Conservation (phyloP, 2,329 filamentous ascomycete genomes). For the Clarireedia monteithiana region DNA sequence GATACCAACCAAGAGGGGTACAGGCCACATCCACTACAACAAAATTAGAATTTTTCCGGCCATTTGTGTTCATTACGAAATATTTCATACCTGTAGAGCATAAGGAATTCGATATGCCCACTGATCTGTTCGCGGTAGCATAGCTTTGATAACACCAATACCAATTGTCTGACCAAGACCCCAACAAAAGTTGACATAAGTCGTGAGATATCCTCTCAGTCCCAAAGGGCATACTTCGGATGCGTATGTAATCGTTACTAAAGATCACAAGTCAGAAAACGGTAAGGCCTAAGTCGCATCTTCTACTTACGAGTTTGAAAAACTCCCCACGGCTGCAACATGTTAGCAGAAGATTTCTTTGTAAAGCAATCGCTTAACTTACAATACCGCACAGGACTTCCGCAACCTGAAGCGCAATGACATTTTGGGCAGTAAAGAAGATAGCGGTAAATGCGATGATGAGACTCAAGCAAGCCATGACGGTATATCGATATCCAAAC, state of each 20-base stretch:
- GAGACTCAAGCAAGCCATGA: constrained; percentile 19
- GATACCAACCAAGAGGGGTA: constrained; percentile 40
- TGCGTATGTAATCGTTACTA: constrained; percentile 22
- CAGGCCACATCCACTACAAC: constrained; percentile 24
- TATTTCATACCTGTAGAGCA: constrained; percentile 32
- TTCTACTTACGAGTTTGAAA: constrained; percentile 37
- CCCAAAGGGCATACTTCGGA: constrained; percentile 50
- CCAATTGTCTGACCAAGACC: constrained; percentile 43
- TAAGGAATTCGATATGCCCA: constrained; percentile 47
- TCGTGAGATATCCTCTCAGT: constrained; percentile 46
- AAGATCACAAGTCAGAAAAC: background rate
- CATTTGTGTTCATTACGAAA: background rate
- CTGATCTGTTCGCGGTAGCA: constrained; percentile 37
- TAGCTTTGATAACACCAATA: constrained; percentile 41
- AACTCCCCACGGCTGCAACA: constrained; percentile 34
- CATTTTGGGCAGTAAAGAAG: constrained; percentile 41
- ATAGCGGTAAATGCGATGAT: constrained; percentile 40
- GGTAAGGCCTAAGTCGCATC: background rate
- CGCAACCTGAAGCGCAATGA: constrained; percentile 37
- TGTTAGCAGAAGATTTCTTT: constrained; percentile 1
- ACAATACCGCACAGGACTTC: constrained; percentile 38
- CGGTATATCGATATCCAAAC: constrained; percentile 33
- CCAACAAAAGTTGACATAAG: constrained; percentile 51
- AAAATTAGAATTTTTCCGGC: background rate
- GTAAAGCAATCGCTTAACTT: background rate